These are phyloP conservation scores for Fusarium pininemorale DNA, from an alignment of 2,329 filamentous ascomycete species.

Conservation along the genomic window DNA sequence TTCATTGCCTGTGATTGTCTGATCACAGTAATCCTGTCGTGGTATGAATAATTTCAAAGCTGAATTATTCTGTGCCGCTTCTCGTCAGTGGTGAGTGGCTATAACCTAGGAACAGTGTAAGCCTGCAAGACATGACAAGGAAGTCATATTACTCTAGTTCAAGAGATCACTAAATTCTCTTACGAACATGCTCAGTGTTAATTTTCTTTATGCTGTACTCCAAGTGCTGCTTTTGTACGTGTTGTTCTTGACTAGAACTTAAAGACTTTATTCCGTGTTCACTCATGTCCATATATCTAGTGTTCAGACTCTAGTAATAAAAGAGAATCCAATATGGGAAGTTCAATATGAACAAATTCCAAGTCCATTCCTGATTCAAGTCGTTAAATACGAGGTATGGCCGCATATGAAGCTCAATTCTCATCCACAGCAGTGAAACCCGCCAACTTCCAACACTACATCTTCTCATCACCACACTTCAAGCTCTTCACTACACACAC, in stretches of 20 bases:
- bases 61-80: not conserved
- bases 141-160: not conserved
- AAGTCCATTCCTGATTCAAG: too few relatives aligned
- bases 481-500: not conserved
- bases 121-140: not conserved
- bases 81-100: not conserved
- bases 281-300: not conserved
- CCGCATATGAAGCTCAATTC: not conserved
- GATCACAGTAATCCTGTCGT: not conserved
- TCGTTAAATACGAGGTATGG: not conserved
- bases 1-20: not conserved
- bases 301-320: not conserved
- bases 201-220: not conserved
- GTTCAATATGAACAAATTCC: not conserved
- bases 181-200: too few relatives aligned
- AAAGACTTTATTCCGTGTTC: not conserved
- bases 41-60: not conserved
- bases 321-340: not conserved
- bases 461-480: not conserved
- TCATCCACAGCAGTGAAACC: not conserved
- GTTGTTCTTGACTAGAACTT: not conserved
- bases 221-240: fast-evolving
- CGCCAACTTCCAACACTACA: not conserved
- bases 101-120: too few relatives aligned
- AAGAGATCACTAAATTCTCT: too few relatives aligned